A percentile compares a stretch with the other conserved stretches of the same genome.
phyloP scores from a whole-genome alignment of 2,329 filamentous ascomycete species.

The Coniella lustricola region DNA sequence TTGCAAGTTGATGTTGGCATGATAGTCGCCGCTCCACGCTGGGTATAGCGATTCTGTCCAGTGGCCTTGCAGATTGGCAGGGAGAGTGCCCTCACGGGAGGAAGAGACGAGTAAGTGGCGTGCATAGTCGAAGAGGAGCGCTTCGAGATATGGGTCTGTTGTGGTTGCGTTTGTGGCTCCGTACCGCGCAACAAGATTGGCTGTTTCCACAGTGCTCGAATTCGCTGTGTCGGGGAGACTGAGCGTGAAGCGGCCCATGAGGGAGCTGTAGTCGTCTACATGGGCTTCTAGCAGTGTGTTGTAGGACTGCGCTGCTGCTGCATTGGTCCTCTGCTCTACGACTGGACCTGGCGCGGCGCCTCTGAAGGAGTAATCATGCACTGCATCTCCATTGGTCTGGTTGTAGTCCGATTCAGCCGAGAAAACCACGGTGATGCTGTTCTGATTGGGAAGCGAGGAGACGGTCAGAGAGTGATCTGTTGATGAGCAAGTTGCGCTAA shows the following conservation, averaged over 20 bases:
- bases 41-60: constrained; percentile 40
- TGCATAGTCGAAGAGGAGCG: constrained; percentile 45
- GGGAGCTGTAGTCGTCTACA: constrained; percentile 32
- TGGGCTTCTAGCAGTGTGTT: constrained; percentile 28
- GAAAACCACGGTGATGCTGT: constrained; percentile 32
- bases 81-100: constrained; percentile 42
- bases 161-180: constrained; percentile 16
- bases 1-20: constrained; percentile 52
- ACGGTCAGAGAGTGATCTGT: constrained; percentile 24
- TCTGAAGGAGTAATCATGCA: constrained; percentile 38
- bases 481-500: constrained; percentile 6
- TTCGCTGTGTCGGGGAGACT: constrained; percentile 36
- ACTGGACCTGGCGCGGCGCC: constrained; percentile 36
- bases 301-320: constrained; percentile 28
- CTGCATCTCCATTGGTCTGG: constrained; percentile 37
- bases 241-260: constrained; percentile 34
- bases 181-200: constrained; percentile 13
- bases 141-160: constrained; percentile 46
- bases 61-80: constrained; percentile 49
- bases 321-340: constrained; percentile 28
- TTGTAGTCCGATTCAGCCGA: constrained; percentile 44
- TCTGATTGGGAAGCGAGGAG: constrained; percentile 18
- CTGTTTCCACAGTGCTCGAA: constrained; percentile 33
- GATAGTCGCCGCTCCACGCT: constrained; percentile 46
- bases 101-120: constrained; percentile 49